These are phyloP conservation scores for Citrus maxima DNA, from an alignment of 345 rosid species.

Conservation along the genomic window DNA sequence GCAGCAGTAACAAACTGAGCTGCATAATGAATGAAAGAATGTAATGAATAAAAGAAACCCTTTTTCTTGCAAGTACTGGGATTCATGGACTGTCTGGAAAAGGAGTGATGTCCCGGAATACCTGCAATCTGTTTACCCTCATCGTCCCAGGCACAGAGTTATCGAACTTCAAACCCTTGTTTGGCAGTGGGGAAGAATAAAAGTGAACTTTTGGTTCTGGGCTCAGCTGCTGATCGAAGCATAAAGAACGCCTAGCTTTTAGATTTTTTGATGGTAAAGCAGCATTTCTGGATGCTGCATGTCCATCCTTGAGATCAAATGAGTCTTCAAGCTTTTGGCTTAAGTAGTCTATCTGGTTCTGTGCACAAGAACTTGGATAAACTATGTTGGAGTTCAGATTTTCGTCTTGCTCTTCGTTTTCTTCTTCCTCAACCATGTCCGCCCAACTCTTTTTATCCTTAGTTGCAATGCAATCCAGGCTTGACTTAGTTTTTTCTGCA, in stretches of 20 bases:
- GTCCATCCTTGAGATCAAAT: constrained; percentile 19
- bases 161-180: background rate
- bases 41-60: background rate
- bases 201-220: background rate
- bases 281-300: constrained; percentile 6
- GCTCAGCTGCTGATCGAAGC: constrained; percentile 20
- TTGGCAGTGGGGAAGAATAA: background rate
- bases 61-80: background rate
- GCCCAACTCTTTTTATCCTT: constrained; percentile 69
- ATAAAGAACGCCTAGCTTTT: constrained; percentile 27
- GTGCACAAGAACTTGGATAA: constrained; percentile 11
- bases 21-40: background rate
- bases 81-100: constrained; percentile 33
- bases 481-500: constrained; percentile 1
- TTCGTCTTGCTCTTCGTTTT: constrained; percentile 35
- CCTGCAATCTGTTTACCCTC: constrained; percentile 44
- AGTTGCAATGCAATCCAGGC: constrained; percentile 7
- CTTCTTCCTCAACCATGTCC: constrained; percentile 77
- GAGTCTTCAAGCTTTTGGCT: constrained; percentile 25
- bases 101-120: constrained; percentile 55
- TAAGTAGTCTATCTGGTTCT: constrained; percentile 20
- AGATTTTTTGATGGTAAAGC: constrained; percentile 12
- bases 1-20: background rate
- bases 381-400: constrained; percentile 40
- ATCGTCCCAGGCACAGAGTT: background rate